Evolutionary conservation across 352 stramenopile genomes (phyloP).

Genomic region (Globisporangium emineosum): DNA sequence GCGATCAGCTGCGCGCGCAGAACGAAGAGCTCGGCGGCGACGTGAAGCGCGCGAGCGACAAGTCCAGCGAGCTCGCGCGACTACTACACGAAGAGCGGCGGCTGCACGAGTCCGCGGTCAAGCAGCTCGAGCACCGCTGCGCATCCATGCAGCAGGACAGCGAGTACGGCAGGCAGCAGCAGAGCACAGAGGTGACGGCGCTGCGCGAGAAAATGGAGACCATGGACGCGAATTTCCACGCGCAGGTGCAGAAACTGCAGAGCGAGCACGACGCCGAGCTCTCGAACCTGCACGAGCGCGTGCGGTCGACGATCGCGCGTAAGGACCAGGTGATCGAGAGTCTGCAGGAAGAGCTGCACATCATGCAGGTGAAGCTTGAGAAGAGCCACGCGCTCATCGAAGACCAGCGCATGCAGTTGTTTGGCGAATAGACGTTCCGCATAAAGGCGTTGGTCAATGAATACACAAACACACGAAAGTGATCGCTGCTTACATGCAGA

Average conservation of each 20-base stretch:
- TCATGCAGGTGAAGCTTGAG: constrained; percentile 71
- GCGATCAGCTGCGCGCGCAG: constrained; percentile 45
- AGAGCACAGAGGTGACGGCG: constrained; percentile 34
- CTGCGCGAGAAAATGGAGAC: constrained; percentile 45
- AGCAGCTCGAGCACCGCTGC: constrained; percentile 47
- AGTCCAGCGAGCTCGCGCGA: constrained; percentile 44
- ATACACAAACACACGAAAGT: background rate
- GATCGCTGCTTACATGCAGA: background rate
- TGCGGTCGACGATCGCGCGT: constrained; percentile 57
- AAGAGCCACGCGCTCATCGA: constrained; percentile 75
- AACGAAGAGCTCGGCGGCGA: constrained; percentile 45
- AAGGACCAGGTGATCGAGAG: constrained; percentile 69
- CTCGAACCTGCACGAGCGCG: constrained; percentile 61
- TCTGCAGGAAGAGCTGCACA: constrained; percentile 64
- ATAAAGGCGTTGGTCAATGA: background rate
- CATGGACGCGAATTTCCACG: constrained; percentile 36
- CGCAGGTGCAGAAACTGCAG: constrained; percentile 41
- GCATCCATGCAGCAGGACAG: constrained; percentile 36
- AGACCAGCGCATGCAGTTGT: constrained; percentile 69
- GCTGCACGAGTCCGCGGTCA: constrained; percentile 36
- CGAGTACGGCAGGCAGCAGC: constrained; percentile 40
- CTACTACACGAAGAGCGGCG: constrained; percentile 61
- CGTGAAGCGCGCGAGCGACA: constrained; percentile 41
- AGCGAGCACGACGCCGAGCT: constrained; percentile 57
- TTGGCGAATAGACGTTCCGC: constrained; percentile 28